Base-by-base conservation (phyloP, 345 rosid genomes). In the Moricandia moricandioides region DNA sequence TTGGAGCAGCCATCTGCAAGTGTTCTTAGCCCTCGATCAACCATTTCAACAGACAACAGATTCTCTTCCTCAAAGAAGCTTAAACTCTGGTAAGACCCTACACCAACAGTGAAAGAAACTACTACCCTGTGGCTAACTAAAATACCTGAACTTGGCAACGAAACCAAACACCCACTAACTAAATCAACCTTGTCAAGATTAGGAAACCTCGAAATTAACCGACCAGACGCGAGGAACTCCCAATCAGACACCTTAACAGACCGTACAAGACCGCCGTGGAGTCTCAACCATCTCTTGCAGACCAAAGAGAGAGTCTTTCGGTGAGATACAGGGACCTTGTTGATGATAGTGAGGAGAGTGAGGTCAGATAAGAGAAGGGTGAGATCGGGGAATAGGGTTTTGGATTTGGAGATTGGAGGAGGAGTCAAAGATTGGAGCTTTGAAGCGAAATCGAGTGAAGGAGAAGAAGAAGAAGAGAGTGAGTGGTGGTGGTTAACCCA, bases 271-370 rank as follows among this genome's bases (percentile, higher is more conserved):
- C 90, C 85, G 21, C 97, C 97, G 49, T 89, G 96, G 70, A 92
- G 90, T 64, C 76, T 76, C 18, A 82, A 67, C 99, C 99, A 95
- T 63, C 99, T 87, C 70, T 88, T 95, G 78, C 99, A 90, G 13
- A 89, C 97, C 30, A 88, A 85, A 37, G 85, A 45, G 51, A 45
- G 51, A 45, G 51, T 13, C 51, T 76, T 75, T 24, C 84, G 79
- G 70, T 87, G 93, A 10, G 90, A 87, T 55, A 33, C 39, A 2
- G 97, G 91, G 57, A 89, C 78, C 12, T 67, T 87, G 5, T 81
- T 78, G 80, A 90, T 84, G 79, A 95, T 80, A 63, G 78, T 59
- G 78, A 92, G 86, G 75, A 95, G 91, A 54, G 86, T 80, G 31
- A 86, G 91, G 82, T 92, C 97, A 39, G 91, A 75, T 30, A 95